phyloP scores from a whole-genome alignment of 1,284 basidiomycete species.

The Anthracocystis panici-leucophaei region DNA sequence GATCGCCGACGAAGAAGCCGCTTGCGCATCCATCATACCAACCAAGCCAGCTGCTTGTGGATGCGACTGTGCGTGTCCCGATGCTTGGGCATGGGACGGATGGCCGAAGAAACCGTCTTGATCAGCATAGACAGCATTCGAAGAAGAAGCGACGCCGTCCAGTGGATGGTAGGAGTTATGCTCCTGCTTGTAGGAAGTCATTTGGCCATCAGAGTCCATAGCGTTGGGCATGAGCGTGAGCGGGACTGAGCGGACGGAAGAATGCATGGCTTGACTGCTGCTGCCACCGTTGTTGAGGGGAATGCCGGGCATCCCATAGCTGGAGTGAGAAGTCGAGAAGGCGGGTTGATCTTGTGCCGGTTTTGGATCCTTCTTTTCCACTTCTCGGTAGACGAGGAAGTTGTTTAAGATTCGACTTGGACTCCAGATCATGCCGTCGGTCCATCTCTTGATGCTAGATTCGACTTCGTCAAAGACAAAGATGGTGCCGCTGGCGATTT shows the following conservation, averaged over 20 bases:
- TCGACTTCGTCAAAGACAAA: conserved; percentile 98
- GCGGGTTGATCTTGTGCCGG: conserved; percentile 33
- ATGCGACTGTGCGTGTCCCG: conserved; percentile 16
- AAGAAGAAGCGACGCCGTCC: conserved; percentile 21
- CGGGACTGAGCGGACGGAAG: conserved; percentile 31
- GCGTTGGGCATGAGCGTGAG: conserved; percentile 34
- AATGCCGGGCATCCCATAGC: conserved; percentile 20
- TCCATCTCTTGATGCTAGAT: conserved; percentile 98
- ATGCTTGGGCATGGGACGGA: conserved; percentile 11
- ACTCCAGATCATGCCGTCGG: conserved; percentile 94
- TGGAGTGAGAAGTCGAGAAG: conserved; percentile 29
- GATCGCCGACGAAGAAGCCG: conserved; percentile 9
- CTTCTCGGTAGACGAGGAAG: conserved; percentile 77
- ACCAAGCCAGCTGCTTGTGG: conserved; percentile 48
- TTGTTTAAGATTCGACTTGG: conserved; percentile 90
- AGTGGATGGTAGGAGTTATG: conserved; percentile 15
- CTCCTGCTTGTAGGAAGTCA: conserved; percentile 31
- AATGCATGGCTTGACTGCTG: conserved; percentile 8
- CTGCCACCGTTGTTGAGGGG: conserved; percentile 10
- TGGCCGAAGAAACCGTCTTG: conserved; percentile 26
- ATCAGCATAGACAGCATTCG: conserved; percentile 25
- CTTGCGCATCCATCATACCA: conserved; percentile 20
- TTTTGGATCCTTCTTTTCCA: conserved; percentile 58
- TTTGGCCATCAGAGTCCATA: conserved; percentile 27
- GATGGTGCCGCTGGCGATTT: conserved; percentile 92